Evolutionary conservation across 1,139 yeast genomes (phyloP), one percentile per base, ranked within the genome.

Genomic region (Magnusiomyces ingens): DNA sequence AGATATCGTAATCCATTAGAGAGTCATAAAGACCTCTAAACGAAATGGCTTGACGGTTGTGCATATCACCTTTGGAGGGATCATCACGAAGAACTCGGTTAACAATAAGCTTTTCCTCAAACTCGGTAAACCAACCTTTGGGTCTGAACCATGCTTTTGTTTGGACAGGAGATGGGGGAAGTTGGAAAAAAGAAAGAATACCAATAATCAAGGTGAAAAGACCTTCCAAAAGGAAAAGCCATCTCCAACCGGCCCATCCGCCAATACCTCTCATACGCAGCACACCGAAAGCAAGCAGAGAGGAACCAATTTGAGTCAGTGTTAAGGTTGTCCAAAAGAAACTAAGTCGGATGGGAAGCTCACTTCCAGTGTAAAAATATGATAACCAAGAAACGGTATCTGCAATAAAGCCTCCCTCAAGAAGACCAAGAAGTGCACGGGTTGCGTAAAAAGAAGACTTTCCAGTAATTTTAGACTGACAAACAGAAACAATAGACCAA

Each of bases 21-120:
- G 81, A 69, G 44, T 66, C 64, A 60, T 69, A 61, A 46, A 81
- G 64, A 52, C 72, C 72, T 48, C 60, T 69, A 21, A 68, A 63
- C 3, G 75, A 65, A 10, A 82, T 68, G 1, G 80, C 78, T 62
- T 82, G 80, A 56, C 86, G 71, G 60, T 82, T 82, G 64, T 81
- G 75, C 86, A 82, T 81, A 57, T 77, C 82, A 21, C 86, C 84
- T 65, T 82, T 82, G 1, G 78, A 68, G 1, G 87, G 85, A 60
- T 82, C 88, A 62, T 82, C 87, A 54, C 86, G 68, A 51, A 82
- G 71, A 0, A 81, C 72, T 52, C 84, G 71, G 61, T 81, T 82
- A 32, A 81, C 84, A 15, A 80, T 75, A 45, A 82, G 80, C 55
- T 74, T 78, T 56, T 76, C 81, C 60, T 82, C 85, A 12, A 81